Percentiles rank a stretch among this genome's conserved stretches.
Conservation (phyloP, 305 asterid species). For the Fraxinus platypoda region DNA sequence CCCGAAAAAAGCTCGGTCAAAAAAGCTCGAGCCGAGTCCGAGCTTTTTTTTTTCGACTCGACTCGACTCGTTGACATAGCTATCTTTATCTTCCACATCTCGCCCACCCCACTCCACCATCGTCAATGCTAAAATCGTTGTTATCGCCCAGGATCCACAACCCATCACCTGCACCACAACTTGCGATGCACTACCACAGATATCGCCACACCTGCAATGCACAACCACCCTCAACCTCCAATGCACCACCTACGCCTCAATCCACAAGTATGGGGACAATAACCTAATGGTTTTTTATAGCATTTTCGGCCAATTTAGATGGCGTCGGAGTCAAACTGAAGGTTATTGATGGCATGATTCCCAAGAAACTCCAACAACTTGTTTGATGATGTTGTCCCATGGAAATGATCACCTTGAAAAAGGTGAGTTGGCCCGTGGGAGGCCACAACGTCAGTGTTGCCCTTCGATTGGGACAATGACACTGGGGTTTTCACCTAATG, state of each 20-base stretch:
- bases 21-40: no score
- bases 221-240: neutral
- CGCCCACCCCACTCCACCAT: neutral
- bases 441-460: neutral
- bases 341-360: neutral
- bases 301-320: neutral
- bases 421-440: neutral
- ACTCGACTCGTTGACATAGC: no score
- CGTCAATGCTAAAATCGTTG: no score
- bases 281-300: neutral
- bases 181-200: no score
- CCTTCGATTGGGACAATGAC: neutral
- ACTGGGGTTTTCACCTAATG: neutral
- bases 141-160: neutral
- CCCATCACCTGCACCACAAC: neutral
- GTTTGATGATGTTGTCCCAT: neutral
- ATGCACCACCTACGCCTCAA: neutral
- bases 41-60: no score
- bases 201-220: no score
- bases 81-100: neutral
- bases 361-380: neutral
- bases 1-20: no score
- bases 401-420: neutral
- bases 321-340: neutral
- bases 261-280: neutral